Evolutionary conservation across 75 land plant genomes (phyloP).

Genomic region (Pinus taeda): DNA sequence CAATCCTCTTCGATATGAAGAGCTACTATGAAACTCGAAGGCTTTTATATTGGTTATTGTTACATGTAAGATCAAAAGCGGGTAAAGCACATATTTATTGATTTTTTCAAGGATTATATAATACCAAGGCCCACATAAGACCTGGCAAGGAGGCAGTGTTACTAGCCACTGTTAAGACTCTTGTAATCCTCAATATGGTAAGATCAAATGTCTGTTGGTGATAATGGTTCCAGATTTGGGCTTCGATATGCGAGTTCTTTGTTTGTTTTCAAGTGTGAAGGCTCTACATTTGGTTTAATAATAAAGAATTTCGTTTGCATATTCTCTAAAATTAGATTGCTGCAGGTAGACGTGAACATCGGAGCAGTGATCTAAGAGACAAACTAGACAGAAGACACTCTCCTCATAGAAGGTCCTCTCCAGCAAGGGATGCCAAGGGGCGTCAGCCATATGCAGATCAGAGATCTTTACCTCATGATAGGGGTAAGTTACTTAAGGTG

Average conservation of each 20-base stretch:
- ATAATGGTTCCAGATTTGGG: not conserved
- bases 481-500: constrained; percentile 14
- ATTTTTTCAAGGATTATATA: not conserved
- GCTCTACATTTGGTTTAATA: not conserved
- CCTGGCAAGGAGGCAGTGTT: constrained; percentile 26
- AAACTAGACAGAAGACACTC: constrained; percentile 70
- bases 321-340: not conserved
- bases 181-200: constrained; percentile 34
- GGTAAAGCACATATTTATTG: not conserved
- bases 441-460: constrained; percentile 28
- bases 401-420: constrained; percentile 48
- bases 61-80: not conserved
- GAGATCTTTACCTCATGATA: constrained; percentile 18
- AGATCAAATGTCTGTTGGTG: constrained; percentile 21
- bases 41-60: not conserved
- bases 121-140: constrained; percentile 11
- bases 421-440: constrained; percentile 42
- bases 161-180: constrained; percentile 18
- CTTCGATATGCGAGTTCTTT: not conserved
- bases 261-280: not conserved
- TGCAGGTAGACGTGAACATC: constrained; percentile 58
- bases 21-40: not conserved
- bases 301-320: not conserved
- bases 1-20: not conserved
- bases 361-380: constrained; percentile 58